Base-by-base conservation (phyloP, 331 rosid genomes). In the Quercus tomentella region DNA sequence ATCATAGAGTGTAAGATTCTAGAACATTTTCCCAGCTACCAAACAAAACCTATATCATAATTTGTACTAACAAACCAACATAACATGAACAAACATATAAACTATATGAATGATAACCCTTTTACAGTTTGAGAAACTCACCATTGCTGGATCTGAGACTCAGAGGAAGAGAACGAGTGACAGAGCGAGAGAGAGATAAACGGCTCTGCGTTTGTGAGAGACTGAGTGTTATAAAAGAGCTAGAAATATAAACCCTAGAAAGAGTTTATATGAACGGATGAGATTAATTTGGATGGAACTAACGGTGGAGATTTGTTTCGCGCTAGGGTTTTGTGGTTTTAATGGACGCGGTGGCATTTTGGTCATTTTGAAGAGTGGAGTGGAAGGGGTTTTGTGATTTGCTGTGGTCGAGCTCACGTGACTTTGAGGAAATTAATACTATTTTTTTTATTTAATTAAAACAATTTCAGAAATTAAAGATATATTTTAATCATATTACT, bases 61-160 rank as follows among this genome's bases (percentile, higher is more conserved):
- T 3, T 31, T 33, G 1, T 2, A 43, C 14, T 3, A 9, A 31
- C 14, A 70, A 41, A 70, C 37, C 35, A 16, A 5, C 11, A 18
- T 14, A 10, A 15, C 56, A 45, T 4, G 6, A 25, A 45, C 4
- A n/a, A 31, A 37, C 45, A 9, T 41, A 2, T 8, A 11, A 5
- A 28, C n/a, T 12, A 23, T 20, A 21, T 12, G 11, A 22, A 70
- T 4, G 5, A 70, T 23, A 70, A 14, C 2, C 7, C 49, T 11
- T 10, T 17, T 2, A 11, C 11, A 21, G 16, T 6, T 14, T 43
- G 5, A 45, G 58, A 49, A 14, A 16, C 75, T 70, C 58, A 70
- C 75, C 75, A 70, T 70, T 45, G 75, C 33, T 43, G 58, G 75
- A 70, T 70, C 56, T 41, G 23, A 33, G 49, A 30, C 71, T 66